phyloP scores from a whole-genome alignment of 2,329 filamentous ascomycete species.

The Hypoxylon sp. region DNA sequence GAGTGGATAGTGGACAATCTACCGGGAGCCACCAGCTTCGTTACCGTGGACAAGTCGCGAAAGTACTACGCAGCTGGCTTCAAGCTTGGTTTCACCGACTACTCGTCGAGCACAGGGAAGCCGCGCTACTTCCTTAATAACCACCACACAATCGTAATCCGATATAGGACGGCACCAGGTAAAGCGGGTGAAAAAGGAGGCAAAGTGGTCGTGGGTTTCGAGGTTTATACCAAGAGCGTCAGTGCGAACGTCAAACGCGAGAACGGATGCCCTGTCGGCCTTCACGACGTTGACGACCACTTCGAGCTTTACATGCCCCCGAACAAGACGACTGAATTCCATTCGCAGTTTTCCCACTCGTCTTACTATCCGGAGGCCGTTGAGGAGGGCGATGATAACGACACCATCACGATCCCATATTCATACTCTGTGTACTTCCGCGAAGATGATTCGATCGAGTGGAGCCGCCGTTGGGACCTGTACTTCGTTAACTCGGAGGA shows the following conservation, averaged over 20 bases:
- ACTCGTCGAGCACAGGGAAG: constrained; percentile 69
- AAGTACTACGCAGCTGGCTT: constrained; percentile 94
- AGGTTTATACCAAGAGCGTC: constrained; percentile 90
- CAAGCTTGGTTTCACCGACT: constrained; percentile 84
- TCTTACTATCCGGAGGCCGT: constrained; percentile 69
- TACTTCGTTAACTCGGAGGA: constrained; percentile 92
- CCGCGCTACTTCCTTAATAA: constrained; percentile 85
- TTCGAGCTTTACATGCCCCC: constrained; percentile 77
- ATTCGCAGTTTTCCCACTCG: constrained; percentile 66
- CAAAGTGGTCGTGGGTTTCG: constrained; percentile 88
- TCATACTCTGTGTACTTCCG: constrained; percentile 93
- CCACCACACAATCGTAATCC: constrained; percentile 86
- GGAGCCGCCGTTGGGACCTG: constrained; percentile 87
- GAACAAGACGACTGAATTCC: constrained; percentile 67
- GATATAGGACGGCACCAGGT: constrained; percentile 79
- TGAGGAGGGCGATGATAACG: constrained; percentile 72
- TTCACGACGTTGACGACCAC: constrained; percentile 72
- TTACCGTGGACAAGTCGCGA: constrained; percentile 83
- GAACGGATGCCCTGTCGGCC: constrained; percentile 76
- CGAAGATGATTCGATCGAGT: constrained; percentile 83
- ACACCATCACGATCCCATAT: constrained; percentile 81
- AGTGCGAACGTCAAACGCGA: constrained; percentile 70
- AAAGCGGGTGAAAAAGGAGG: constrained; percentile 76
- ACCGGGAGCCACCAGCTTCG: constrained; percentile 88
- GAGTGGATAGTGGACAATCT: constrained; percentile 96